Conservation (phyloP, 371 early-diverging fungal genomes). For the Mortierella sp. region DNA sequence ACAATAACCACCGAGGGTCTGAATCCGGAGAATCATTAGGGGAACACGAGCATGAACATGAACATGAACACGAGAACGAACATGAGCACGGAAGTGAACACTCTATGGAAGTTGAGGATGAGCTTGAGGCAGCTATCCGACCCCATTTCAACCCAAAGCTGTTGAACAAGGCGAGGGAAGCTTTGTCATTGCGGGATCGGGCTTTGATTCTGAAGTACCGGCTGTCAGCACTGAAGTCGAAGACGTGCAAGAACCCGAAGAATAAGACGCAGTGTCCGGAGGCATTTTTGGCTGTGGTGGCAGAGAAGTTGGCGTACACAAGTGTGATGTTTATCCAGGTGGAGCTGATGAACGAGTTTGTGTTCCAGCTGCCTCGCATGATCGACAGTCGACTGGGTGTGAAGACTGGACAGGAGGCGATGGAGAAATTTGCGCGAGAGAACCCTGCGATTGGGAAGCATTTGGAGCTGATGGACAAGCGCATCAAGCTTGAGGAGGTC, state of each 20-base stretch:
- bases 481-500: slow-evolving; percentile 85
- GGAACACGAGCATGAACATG: slow-evolving; percentile 35
- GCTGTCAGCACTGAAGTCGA: slow-evolving; percentile 79
- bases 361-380: slow-evolving; percentile 96
- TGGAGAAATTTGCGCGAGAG: slow-evolving; percentile 89
- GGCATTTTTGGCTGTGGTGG: slow-evolving; percentile 88
- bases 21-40: slow-evolving; percentile 11
- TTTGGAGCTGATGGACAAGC: slow-evolving; percentile 86
- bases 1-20: slow-evolving; percentile 7
- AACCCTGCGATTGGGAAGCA: slow-evolving; percentile 89
- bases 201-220: slow-evolving; percentile 84
- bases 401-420: slow-evolving; percentile 75
- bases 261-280: slow-evolving; percentile 95
- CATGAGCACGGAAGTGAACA: slow-evolving; percentile 56
- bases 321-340: slow-evolving; percentile 97
- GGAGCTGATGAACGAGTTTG: slow-evolving; percentile 96
- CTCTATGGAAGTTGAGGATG: slow-evolving; percentile 33
- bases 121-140: slow-evolving; percentile 47
- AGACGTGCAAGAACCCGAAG: slow-evolving; percentile 78
- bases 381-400: slow-evolving; percentile 86
- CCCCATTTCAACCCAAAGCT: slow-evolving; percentile 76
- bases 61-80: slow-evolving; percentile 53
- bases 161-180: slow-evolving; percentile 84
- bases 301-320: slow-evolving; percentile 93
- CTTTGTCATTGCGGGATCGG: slow-evolving; percentile 80